Base-by-base conservation (phyloP, 257 asterid species). In the Hygrophila difformis region DNA sequence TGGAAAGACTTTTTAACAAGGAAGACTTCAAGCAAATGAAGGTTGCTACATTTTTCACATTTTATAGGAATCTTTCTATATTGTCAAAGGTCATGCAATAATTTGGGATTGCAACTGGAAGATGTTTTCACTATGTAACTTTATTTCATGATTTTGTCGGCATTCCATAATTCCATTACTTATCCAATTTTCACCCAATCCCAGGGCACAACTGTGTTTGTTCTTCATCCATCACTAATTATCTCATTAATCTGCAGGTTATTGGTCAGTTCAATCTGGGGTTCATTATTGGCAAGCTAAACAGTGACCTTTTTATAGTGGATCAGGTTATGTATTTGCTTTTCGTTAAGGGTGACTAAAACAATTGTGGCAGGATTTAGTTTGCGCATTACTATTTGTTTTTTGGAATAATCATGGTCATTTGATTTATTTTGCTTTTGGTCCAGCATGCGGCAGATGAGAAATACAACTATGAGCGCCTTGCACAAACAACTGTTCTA, bases 391-490 rank as follows among this genome's bases (percentile, higher is more conserved):
- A 46, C 4, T 20, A 14, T 36, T 36, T 42, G 22, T 29, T 52
- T 49, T 16, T 12, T 31, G 39, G 44, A 36, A 33, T 14, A 46
- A 16, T 49, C 40, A 53, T 45, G 53, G 26, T 13, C 37, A 12
- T 44, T 44, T 51, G 58, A 51, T 53, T 43, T 39, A 9, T 34
- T 44, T 17, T 57, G 55, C 41, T 12, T 60, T 59, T 56, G 37
- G 54, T 47, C 50, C 85, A 91, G 98, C 98, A 91, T 71, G 98
- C 98, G 47, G 98, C 98, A 65, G 98, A 91, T 62, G 98, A 91
- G 79, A 91, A 91, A 57, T 80, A 79, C 69, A 91, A 91, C 61
- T 91, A 65, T 60, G 98, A 91, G 75, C 78, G 64, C 43, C 61
- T 91, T 65, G 77, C 98, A 8, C 82, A 54, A 56, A 66, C 96